Base-by-base conservation (phyloP, 352 stramenopile species). In the Phytopythium kandeliae region DNA sequence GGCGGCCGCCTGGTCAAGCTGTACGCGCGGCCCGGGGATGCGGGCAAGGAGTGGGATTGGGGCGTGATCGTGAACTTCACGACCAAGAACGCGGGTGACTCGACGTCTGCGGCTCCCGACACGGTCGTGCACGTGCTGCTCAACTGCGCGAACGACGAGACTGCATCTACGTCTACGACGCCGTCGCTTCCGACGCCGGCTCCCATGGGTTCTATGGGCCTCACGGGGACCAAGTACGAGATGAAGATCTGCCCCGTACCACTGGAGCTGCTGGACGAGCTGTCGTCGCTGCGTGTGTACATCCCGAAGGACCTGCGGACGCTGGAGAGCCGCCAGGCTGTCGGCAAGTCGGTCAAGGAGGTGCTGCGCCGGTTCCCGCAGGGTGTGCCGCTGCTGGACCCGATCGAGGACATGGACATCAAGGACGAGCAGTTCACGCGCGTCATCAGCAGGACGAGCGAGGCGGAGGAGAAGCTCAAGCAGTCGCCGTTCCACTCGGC, bases 391-490 rank as follows among this genome's bases (percentile, higher is more conserved):
- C 71, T 98, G 5, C 59, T 98, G 12, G 94, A 98, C 58, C 94
- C 95, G 19, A 73, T 97, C 24, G 85, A 97, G 51, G 96, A 99
- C 63, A 90, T 98, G 63, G 84, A 96, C 53, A 98, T 99, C 43
- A 76, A 93, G 44, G 86, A 95, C 55, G 71, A 86, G 19, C 79
- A 89, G 28, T 97, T 98, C 47, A 75, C 82, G 8, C 95, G 84
- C 10, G 67, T 98, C 33, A 78, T 98, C 38, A 69, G 86, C n/a
- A 86, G 85, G 62, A 82, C 85, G 17, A 53, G 68, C 2, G 78
- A 92, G n/a, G 64, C 86, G 0, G 69, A 94, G 47, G 71, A 71
- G 26, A 85, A 92, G 47, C 61, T 97, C 2, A 70, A 72, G 50
- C 71, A 52, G 16, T 79, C 73, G 28, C 43, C 58, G n/a, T 88